Evolutionary conservation across 805 yeast species (phyloP).

Genomic region (Candida tammaniensis): DNA sequence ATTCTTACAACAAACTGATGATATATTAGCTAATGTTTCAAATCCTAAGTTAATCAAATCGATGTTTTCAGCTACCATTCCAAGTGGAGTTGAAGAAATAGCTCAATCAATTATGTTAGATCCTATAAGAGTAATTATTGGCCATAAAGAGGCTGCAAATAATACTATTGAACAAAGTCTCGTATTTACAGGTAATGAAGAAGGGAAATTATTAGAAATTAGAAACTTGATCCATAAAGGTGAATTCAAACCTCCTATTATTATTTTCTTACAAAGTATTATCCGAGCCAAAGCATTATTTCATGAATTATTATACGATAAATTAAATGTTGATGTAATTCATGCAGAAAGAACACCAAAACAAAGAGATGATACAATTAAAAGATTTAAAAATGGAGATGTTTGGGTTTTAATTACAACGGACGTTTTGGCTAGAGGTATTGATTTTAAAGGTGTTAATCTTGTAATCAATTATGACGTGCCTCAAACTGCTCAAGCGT

Average conservation of each 20-base stretch:
- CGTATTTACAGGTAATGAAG: constrained; percentile 87
- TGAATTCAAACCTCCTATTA: constrained; percentile 87
- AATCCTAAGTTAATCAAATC: constrained; percentile 56
- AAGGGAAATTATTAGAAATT: constrained; percentile 90
- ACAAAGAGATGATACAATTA: constrained; percentile 83
- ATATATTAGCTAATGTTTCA: constrained; percentile 61
- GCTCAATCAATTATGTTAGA: constrained; percentile 83
- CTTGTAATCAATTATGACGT: constrained; percentile 95
- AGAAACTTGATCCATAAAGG: constrained; percentile 84
- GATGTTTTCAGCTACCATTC: constrained; percentile 93
- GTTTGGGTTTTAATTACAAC: constrained; percentile 96
- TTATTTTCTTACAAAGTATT: constrained; percentile 88
- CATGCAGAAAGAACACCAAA: constrained; percentile 90
- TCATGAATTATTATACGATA: constrained; percentile 90
- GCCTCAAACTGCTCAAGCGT: constrained; percentile 89
- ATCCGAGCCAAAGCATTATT: constrained; percentile 92
- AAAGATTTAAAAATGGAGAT: constrained; percentile 83
- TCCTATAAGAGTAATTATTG: constrained; percentile 83
- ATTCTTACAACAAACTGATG: constrained; percentile 89
- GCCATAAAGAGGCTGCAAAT: constrained; percentile 92
- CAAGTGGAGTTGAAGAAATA: constrained; percentile 86
- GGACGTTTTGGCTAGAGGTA: constrained; percentile 94
- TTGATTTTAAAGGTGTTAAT: constrained; percentile 94
- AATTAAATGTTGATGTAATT: constrained; percentile 88
- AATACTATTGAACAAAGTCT: constrained; percentile 77